These are phyloP conservation scores for Xerocomus minutiporus DNA, from an alignment of 1,284 basidiomycete species.

Conservation along the genomic window DNA sequence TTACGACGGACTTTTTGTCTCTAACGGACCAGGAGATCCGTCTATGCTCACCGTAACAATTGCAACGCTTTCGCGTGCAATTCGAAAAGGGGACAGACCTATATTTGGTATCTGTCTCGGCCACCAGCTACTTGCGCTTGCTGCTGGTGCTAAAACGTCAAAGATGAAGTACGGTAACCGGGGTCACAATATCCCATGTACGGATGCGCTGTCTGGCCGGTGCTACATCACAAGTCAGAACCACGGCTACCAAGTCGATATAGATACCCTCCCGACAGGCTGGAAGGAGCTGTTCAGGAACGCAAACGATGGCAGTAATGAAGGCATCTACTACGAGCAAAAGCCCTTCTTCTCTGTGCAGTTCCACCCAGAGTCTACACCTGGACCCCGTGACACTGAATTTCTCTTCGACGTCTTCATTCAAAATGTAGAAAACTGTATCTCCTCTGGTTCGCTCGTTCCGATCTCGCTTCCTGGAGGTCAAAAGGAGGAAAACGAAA, in stretches of 20 bases:
- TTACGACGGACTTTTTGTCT: slow-evolving; percentile 95
- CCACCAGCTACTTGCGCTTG: slow-evolving; percentile 94
- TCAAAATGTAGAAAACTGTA: slow-evolving; percentile 77
- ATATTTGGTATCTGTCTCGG: slow-evolving; percentile 99
- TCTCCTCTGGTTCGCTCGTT: slow-evolving; percentile 59
- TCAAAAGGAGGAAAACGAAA: slow-evolving; percentile 78
- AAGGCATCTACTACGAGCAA: slow-evolving; percentile 91
- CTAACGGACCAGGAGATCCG: slow-evolving; percentile 98
- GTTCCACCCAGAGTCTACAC: slow-evolving; percentile 98
- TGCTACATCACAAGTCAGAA: slow-evolving; percentile 99
- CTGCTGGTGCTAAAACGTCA: slow-evolving; percentile 88
- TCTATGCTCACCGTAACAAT: slow-evolving; percentile 80
- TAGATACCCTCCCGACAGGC: slow-evolving; percentile 69
- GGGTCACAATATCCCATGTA: slow-evolving; percentile 98
- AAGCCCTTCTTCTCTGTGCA: slow-evolving; percentile 99
- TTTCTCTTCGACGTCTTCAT: slow-evolving; percentile 99
- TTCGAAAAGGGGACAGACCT: slow-evolving; percentile 74
- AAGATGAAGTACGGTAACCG: slow-evolving; percentile 99
- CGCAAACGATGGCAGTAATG: slow-evolving; percentile 96
- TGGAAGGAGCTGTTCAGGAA: slow-evolving; percentile 97
- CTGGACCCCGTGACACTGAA: slow-evolving; percentile 98
- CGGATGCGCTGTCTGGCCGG: slow-evolving; percentile 86
- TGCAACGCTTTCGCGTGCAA: slow-evolving; percentile 63
- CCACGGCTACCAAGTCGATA: slow-evolving; percentile 96
- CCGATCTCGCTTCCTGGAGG: slow-evolving; percentile 89